phyloP scores from a whole-genome alignment of 495 filamentous ascomycete species.

The Penicillium dipodomyicola region DNA sequence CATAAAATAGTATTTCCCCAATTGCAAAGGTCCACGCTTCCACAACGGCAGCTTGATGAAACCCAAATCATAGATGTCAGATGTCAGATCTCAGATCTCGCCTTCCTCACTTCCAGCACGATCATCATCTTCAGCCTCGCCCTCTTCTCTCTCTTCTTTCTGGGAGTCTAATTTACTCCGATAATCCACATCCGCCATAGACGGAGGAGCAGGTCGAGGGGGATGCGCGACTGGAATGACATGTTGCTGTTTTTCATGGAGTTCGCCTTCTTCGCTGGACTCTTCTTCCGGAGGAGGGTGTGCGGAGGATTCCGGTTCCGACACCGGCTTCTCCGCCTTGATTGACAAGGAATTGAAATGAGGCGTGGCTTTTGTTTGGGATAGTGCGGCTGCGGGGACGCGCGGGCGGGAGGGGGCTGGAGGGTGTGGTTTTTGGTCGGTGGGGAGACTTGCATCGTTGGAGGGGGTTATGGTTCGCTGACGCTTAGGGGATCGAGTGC shows the following conservation, averaged over 20 bases:
- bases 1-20: not conserved
- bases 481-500: slow-evolving; percentile 40
- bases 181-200: not conserved
- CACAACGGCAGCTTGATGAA: not conserved
- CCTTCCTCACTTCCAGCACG: slow-evolving; percentile 45
- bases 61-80: not conserved
- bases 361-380: not conserved
- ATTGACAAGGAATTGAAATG: not conserved
- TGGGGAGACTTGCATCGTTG: not conserved
- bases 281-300: slow-evolving; percentile 9
- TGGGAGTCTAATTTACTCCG: not conserved
- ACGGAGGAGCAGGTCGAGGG: not conserved
- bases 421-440: slow-evolving; percentile 1
- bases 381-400: slow-evolving; percentile 21
- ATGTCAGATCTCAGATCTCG: slow-evolving; percentile 30
- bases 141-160: slow-evolving; percentile 3
- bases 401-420: slow-evolving; percentile 18
- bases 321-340: not conserved
- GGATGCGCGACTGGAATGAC: not conserved
- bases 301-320: not conserved
- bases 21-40: not conserved
- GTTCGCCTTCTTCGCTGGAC: slow-evolving; percentile 27
- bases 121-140: slow-evolving; percentile 28
- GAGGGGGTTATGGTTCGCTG: slow-evolving; percentile 35
- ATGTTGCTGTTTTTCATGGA: slow-evolving; percentile 8